These are phyloP conservation scores for Cordyceps pruinosa DNA, from an alignment of 2,329 filamentous ascomycete species.

Conservation along the genomic window DNA sequence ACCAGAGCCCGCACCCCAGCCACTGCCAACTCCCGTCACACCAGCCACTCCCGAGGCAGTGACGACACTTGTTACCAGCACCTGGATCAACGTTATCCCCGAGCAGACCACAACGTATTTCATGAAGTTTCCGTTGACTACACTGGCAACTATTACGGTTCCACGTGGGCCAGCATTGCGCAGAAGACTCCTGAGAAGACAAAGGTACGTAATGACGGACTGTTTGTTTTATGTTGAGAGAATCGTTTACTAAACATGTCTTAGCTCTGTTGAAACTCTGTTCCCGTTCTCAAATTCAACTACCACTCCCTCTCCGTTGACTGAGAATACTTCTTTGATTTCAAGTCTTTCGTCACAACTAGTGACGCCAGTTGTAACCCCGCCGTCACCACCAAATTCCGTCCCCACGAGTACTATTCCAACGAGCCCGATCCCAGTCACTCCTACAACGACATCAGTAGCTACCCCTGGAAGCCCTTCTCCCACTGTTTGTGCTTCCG, in stretches of 20 bases:
- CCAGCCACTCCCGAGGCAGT: slow-evolving; percentile 20
- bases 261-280: slow-evolving; percentile 16
- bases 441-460: neutral
- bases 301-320: slow-evolving; percentile 14
- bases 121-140: slow-evolving; percentile 32
- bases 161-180: slow-evolving; percentile 13
- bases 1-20: neutral
- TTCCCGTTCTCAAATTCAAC: slow-evolving; percentile 27
- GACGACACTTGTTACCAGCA: slow-evolving; percentile 27
- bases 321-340: slow-evolving; percentile 18
- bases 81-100: slow-evolving; percentile 33
- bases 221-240: neutral
- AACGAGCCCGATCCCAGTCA: neutral
- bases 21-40: slow-evolving; percentile 26
- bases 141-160: slow-evolving; percentile 28
- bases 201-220: slow-evolving; percentile 21
- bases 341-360: slow-evolving; percentile 25
- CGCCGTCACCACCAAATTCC: neutral
- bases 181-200: slow-evolving; percentile 23
- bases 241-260: slow-evolving; percentile 10
- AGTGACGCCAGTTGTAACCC: neutral
- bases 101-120: slow-evolving; percentile 35
- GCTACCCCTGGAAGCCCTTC: neutral
- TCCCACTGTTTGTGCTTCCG: slow-evolving; percentile 19
- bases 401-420: neutral